phyloP scores from a whole-genome alignment of 495 filamentous ascomycete genomes.

The Penicillium coprophilum region DNA sequence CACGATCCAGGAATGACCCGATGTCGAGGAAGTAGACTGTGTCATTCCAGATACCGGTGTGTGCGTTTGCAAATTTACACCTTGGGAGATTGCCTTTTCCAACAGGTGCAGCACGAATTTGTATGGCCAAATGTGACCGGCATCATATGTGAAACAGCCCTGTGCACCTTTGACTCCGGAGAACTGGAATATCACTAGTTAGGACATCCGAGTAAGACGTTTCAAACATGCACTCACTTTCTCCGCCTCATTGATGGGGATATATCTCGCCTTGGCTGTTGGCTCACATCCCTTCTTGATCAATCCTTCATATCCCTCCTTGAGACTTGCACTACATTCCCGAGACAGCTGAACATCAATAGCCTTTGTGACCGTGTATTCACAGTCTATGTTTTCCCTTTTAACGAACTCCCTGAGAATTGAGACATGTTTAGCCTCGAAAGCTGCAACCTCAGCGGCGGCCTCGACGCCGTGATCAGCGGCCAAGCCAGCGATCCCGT shows the following conservation, averaged over 20 bases:
- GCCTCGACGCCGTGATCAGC: conserved; percentile 32
- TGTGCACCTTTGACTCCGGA: conserved; percentile 50
- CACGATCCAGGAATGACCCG: conserved; percentile 36
- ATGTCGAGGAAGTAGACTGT: conserved; percentile 15
- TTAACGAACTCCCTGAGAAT: conserved; percentile 29
- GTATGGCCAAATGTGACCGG: conserved; percentile 71
- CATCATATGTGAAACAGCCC: conserved; percentile 39
- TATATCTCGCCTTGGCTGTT: conserved; percentile 18
- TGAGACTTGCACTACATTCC: conserved; percentile 21
- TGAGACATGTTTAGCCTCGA: conserved; percentile 33
- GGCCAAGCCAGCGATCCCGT: conserved; percentile 24
- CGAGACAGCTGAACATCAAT: conserved; percentile 31
- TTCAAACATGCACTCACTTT: conserved; percentile 15
- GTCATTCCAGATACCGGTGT: conserved; percentile 59
- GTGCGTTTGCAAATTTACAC: conserved; percentile 76
- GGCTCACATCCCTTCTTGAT: conserved; percentile 20
- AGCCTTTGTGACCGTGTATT: conserved; percentile 29
- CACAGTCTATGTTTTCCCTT: conserved; percentile 35
- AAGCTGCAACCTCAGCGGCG: conserved; percentile 35
- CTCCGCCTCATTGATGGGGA: conserved; percentile 21
- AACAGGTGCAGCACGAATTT: conserved; percentile 73
- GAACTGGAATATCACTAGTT: conserved; percentile 27
- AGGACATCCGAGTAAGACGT: not conserved
- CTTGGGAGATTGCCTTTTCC: conserved; percentile 50
- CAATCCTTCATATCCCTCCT: conserved; percentile 26